These are phyloP conservation scores for Pseudohalonectria lignicola DNA, from an alignment of 2,329 filamentous ascomycete genomes.

Conservation along the genomic window DNA sequence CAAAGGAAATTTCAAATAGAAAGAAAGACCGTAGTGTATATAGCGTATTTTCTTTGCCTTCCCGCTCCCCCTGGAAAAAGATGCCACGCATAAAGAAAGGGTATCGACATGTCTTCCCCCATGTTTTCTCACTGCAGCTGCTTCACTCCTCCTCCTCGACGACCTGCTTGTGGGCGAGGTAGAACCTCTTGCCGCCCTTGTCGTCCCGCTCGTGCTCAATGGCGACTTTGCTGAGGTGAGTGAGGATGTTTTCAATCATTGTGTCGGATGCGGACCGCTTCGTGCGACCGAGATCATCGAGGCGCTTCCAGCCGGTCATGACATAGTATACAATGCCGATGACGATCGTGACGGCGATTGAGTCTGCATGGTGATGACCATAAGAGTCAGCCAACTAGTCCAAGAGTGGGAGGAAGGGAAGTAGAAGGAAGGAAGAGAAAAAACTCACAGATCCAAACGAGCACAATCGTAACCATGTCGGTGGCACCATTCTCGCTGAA, in stretches of 20 bases:
- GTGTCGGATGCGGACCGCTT: slow-evolving; percentile 50
- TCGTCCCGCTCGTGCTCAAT: slow-evolving; percentile 46
- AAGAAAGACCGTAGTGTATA: no score
- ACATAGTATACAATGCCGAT: slow-evolving; percentile 55
- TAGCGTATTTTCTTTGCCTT: no score
- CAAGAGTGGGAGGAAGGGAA: no score
- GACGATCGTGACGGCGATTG: slow-evolving; percentile 54
- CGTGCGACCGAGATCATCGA: slow-evolving; percentile 53
- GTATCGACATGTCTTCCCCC: no score
- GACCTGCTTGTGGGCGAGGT: slow-evolving; percentile 8
- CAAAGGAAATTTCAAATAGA: no score
- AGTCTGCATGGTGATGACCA: no score
- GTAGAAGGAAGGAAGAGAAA: neutral
- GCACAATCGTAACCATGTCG: slow-evolving; percentile 48
- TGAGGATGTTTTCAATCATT: slow-evolving; percentile 55
- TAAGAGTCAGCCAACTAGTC: no score
- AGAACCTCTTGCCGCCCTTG: slow-evolving; percentile 28
- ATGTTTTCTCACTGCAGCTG: no score
- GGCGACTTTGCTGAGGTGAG: slow-evolving; percentile 52
- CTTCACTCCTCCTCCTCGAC: slow-evolving; percentile 10
- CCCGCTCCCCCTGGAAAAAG: no score
- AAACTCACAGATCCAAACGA: slow-evolving; percentile 47
- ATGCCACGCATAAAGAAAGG: no score
- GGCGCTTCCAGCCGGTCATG: slow-evolving; percentile 45
- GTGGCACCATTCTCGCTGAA: slow-evolving; percentile 28